Evolutionary conservation across 2,329 filamentous ascomycete species (phyloP).

Genomic region (Periconia digitata): DNA sequence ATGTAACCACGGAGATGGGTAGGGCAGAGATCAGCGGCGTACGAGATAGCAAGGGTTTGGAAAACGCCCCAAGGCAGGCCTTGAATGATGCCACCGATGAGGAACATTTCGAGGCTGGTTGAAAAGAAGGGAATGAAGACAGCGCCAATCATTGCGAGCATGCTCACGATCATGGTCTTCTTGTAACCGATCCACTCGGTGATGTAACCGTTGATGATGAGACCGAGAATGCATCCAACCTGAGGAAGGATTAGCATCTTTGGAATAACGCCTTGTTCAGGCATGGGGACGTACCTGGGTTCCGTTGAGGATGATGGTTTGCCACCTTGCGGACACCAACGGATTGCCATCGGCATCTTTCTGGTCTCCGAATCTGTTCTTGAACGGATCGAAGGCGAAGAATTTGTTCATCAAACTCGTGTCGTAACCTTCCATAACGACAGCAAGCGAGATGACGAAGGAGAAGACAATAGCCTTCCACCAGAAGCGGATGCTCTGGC

Average conservation of each 20-base stretch:
- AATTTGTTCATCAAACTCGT: slow-evolving; percentile 78
- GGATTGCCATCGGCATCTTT: slow-evolving; percentile 35
- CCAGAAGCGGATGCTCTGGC: slow-evolving; percentile 61
- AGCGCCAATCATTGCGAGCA: slow-evolving; percentile 23
- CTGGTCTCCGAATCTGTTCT: slow-evolving; percentile 42
- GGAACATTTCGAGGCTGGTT: slow-evolving; percentile 54
- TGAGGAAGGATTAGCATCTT: slow-evolving; percentile 23
- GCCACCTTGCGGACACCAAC: slow-evolving; percentile 46
- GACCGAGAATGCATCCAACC: slow-evolving; percentile 45
- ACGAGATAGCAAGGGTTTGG: slow-evolving; percentile 41
- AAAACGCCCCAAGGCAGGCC: slow-evolving; percentile 46
- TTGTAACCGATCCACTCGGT: slow-evolving; percentile 45
- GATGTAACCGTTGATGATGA: slow-evolving; percentile 47
- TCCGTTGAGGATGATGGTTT: slow-evolving; percentile 47
- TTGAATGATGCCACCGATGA: slow-evolving; percentile 58
- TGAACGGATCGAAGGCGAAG: slow-evolving; percentile 53
- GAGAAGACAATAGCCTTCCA: slow-evolving; percentile 77
- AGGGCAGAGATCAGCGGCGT: slow-evolving; percentile 62
- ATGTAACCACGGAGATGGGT: slow-evolving; percentile 60
- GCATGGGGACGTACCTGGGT: not conserved
- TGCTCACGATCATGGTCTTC: slow-evolving; percentile 27
- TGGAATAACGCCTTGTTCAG: no score
- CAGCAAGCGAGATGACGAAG: slow-evolving; percentile 79
- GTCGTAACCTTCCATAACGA: slow-evolving; percentile 88
- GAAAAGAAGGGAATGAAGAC: slow-evolving; percentile 33